phyloP scores from a whole-genome alignment of 768 basidiomycete species.

The Lentinula sp. region DNA sequence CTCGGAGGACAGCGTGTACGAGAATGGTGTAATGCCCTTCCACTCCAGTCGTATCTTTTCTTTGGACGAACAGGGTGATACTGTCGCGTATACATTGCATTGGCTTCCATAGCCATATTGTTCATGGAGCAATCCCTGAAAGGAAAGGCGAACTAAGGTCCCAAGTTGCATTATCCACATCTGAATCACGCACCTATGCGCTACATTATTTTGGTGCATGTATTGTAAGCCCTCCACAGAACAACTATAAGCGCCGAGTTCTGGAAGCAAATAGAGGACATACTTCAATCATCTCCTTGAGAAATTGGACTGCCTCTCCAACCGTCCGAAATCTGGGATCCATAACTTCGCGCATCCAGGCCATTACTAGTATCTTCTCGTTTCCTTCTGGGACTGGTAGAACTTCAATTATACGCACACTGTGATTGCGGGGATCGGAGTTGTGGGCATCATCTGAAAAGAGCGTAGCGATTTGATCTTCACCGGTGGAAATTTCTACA shows the following conservation, averaged over 20 bases:
- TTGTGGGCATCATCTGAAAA: conserved; percentile 13
- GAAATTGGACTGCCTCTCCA: conserved; percentile 23
- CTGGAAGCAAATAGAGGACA: background rate
- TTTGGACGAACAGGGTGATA: background rate
- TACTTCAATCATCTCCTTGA: conserved; percentile 24
- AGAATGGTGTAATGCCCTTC: conserved; percentile 15
- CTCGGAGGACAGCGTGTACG: conserved; percentile 21
- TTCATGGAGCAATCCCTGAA: background rate
- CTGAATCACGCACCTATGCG: conserved; percentile 11
- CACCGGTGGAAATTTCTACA: conserved; percentile 7
- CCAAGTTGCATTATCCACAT: background rate
- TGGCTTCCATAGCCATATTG: conserved; percentile 4
- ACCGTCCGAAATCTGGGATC: conserved; percentile 19
- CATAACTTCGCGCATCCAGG: conserved; percentile 11
- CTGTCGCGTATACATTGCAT: background rate
- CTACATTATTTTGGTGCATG: conserved; percentile 23
- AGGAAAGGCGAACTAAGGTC: background rate
- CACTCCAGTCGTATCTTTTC: background rate
- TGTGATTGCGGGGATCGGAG: conserved; percentile 20
- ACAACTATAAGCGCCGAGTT: background rate
- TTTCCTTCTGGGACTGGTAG: conserved; percentile 14
- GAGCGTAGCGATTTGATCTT: conserved; percentile 10
- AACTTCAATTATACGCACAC: conserved; percentile 19
- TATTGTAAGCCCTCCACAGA: conserved; percentile 21
- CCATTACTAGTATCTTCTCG: conserved; percentile 20